phyloP scores from a whole-genome alignment of 192 early-diverging fungal genomes.

The Coemansia sp. region DNA sequence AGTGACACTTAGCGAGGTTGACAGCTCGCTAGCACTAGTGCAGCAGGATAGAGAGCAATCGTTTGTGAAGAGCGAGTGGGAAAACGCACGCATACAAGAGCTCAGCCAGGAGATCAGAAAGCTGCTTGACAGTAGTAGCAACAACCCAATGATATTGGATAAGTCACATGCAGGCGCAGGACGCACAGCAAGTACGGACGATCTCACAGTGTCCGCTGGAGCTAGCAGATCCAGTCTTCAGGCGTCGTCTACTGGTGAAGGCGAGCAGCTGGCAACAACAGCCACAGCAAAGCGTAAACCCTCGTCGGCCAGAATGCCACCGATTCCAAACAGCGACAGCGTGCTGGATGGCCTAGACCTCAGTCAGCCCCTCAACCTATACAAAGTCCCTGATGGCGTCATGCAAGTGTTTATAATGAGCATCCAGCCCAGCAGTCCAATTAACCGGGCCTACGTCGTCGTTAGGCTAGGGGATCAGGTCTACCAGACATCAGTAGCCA shows the following conservation, averaged over 20 bases:
- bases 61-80: constrained; percentile 29
- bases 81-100: constrained; percentile 38
- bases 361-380: constrained; percentile 52
- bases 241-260: neutral
- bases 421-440: constrained; percentile 57
- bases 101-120: constrained; percentile 40
- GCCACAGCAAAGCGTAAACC: neutral
- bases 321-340: constrained; percentile 29
- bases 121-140: constrained; percentile 16
- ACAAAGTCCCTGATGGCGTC: constrained; percentile 49
- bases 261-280: neutral
- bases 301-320: constrained; percentile 5
- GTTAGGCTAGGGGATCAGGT: constrained; percentile 65
- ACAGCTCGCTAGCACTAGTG: neutral
- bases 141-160: neutral
- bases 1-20: neutral
- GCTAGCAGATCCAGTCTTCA: neutral
- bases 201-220: neutral
- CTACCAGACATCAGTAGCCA: constrained; percentile 63
- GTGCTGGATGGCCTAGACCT: constrained; percentile 38
- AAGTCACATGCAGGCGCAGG: neutral
- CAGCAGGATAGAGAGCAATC: constrained; percentile 5
- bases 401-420: constrained; percentile 64
- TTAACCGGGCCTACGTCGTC: constrained; percentile 64
- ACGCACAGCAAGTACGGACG: neutral